Conservation (phyloP, 202 grass and related monocot genomes). For the Sporobolus alterniflorus region DNA sequence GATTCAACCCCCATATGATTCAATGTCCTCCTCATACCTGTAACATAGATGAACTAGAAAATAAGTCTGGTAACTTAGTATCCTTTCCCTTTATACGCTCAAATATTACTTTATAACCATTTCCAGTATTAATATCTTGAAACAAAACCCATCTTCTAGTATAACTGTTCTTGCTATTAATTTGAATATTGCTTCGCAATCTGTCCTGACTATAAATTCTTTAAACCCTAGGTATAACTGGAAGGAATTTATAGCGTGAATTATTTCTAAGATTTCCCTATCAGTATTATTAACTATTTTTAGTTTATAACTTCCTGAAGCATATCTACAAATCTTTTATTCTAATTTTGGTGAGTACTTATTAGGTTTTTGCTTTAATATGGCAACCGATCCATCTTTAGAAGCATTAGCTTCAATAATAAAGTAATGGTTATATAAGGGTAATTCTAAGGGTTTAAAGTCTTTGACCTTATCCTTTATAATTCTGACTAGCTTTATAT, state of each 20-base stretch:
- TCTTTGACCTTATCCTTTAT: background rate
- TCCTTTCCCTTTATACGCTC: background rate
- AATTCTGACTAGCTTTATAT: background rate
- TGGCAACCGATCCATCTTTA: background rate
- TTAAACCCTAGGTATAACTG: too few species aligned
- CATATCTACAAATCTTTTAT: too few species aligned
- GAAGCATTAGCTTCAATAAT: background rate
- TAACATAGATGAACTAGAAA: background rate
- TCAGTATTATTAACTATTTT: too few species aligned
- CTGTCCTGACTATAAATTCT: background rate
- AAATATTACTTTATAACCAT: background rate
- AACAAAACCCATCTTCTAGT: background rate
- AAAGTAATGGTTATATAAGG: background rate
- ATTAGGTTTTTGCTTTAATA: background rate
- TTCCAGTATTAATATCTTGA: background rate
- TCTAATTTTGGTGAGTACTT: background rate
- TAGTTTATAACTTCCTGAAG: too few species aligned
- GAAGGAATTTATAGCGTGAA: too few species aligned
- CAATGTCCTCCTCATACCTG: background rate
- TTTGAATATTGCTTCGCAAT: background rate
- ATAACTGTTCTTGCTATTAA: background rate
- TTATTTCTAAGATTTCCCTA: too few species aligned
- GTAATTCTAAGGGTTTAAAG: background rate
- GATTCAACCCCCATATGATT: too few species aligned
- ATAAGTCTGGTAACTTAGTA: background rate